phyloP scores from a whole-genome alignment of 306 rosid genomes.

The Ormosia semicastrata region DNA sequence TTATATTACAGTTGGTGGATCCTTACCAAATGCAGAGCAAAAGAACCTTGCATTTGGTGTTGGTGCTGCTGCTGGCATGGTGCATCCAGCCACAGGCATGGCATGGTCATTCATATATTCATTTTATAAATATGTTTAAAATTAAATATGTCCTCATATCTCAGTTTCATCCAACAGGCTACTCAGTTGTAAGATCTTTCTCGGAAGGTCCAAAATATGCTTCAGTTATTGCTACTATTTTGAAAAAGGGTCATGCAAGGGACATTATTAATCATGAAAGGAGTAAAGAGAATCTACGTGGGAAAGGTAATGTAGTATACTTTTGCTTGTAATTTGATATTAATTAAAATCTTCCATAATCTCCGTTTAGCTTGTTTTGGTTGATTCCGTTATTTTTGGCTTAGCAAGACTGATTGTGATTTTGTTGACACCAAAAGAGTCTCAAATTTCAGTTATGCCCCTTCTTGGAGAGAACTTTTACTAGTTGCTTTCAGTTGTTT shows the following conservation, averaged over 20 bases:
- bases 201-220: conserved; percentile 98
- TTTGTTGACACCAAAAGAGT: too few relatives aligned
- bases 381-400: too few relatives aligned
- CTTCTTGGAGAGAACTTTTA: too few relatives aligned
- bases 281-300: conserved; percentile 58
- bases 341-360: too few relatives aligned
- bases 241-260: conserved; percentile 54
- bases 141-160: not conserved
- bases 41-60: conserved; percentile 97
- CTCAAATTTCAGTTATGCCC: too few relatives aligned
- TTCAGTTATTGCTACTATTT: conserved; percentile 73
- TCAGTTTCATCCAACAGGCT: conserved; percentile 54
- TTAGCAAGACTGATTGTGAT: too few relatives aligned
- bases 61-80: conserved; percentile 99
- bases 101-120: not conserved
- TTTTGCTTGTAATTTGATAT: too few relatives aligned
- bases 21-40: conserved; percentile 92
- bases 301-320: conserved; percentile 62
- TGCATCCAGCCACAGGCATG: conserved; percentile 97
- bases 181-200: conserved; percentile 96
- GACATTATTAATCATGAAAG: conserved; percentile 30
- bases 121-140: conserved; percentile 3
- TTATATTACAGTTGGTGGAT: conserved; percentile 97
- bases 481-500: too few relatives aligned
- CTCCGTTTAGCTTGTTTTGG: too few relatives aligned